Base-by-base conservation (phyloP, 352 stramenopile genomes). In the Phytopythium oedochilum region DNA sequence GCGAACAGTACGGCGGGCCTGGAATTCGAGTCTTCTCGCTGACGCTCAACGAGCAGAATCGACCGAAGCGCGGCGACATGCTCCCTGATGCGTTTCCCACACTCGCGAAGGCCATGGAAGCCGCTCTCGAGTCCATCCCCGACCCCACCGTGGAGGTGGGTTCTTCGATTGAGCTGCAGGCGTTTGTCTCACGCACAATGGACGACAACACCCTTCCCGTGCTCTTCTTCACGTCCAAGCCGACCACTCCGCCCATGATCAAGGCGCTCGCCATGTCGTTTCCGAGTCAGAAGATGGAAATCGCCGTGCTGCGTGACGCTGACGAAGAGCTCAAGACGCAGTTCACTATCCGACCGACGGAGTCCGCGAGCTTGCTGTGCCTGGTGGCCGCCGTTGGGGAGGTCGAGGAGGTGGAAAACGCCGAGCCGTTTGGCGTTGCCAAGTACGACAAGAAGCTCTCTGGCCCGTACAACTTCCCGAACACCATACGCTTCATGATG, bases 391-490 rank as follows among this genome's bases (percentile, higher is more conserved):
- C 74, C 2, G 45, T 74, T 52, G 42, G 39, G 2, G 59, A 73
- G 15, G 18, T 61, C 22, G 50, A 65, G 2, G 48, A 55, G 42
- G 36, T 55, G n/a, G 34, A 45, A 11, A 55, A 46, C 23, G 57
- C 36, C n/a, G 58, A 66, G 53, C 61, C 59, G n/a, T 89, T 90
- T 45, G 77, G 77, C 5, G 69, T 93, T 12, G 61, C 86, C 40
- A 53, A 65, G 5, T 93, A 87, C 60, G 64, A 88, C 47, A 90
- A 90, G 64, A 85, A 88, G 56, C 67, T 53, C 0, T 77, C 87
- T 59, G 83, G 83, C 0, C 43, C 80, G 5, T 82, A 81, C 53
- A 83, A 63, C 25, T 89, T 86, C 56, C 66, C 68, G 47, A 89
- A 90, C 53, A 47, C 86, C 50, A 73, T 87, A 60, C 78, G 76